Evolutionary conservation across 2,329 filamentous ascomycete genomes (phyloP), one percentile per base, ranked within the genome.

Genomic region (Verticillium alfalfae): DNA sequence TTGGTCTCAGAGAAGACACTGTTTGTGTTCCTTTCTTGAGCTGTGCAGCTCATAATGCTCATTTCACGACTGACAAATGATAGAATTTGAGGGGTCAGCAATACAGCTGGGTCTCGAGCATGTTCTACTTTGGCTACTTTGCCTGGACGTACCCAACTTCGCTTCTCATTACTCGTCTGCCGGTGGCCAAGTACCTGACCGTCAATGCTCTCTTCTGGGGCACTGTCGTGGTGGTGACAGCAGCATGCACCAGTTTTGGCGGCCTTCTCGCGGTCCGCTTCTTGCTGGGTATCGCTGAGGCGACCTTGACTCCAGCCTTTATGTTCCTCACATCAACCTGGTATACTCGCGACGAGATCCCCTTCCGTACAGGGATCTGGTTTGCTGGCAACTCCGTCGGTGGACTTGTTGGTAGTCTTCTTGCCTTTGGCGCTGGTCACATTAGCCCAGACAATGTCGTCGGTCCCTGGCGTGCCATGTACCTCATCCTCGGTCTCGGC

Each of bases 341-440:
- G 81, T 85, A 84, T 65, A 84, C 81, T 0, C 80, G 83, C 38
- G 80, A 84, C 60, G 83, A 85, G 68, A 82, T 84, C 64, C 83
- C 84, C 1, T 73, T 73, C 4, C 75, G 84, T 3, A 82, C 82
- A 0, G 83, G 82, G 4, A 76, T 85, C 31, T 87, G 83, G 83
- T 86, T 84, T 63, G 73, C 79, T 0, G 81, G 81, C 4, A 83
- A 83, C 64, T 76, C 78, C 1, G 73, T 80, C 16, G 81, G 80
- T 7, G 80, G 80, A 7, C 69, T 83, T 63, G 62, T 78, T 1
- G 78, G 81, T 2, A 81, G 79, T 34, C 70, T 84, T 2, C 70
- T 85, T 8, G 81, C 83, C 2, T 88, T 83, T 62, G 84, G 79
- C 2, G 73, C 86, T 8, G 85, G 84, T 0, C 84, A 87, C 63